Percentiles rank a stretch among this genome's conserved stretches.
These are phyloP conservation scores for Polyplosphaeria fusca DNA, from an alignment of 495 filamentous ascomycete genomes.

Conservation along the genomic window DNA sequence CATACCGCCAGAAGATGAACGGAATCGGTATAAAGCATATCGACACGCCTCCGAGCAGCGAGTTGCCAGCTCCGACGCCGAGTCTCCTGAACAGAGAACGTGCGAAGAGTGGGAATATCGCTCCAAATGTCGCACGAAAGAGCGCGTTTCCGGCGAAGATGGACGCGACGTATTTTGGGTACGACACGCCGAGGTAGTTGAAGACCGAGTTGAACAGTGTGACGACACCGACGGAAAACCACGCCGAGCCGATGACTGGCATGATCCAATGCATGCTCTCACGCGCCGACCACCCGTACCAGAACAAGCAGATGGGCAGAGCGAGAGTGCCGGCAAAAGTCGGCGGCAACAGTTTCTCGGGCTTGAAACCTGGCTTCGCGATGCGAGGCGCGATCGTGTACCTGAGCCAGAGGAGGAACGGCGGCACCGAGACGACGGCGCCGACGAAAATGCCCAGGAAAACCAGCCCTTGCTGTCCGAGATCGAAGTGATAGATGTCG, in stretches of 20 bases:
- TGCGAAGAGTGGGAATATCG: not conserved
- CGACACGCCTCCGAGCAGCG: not conserved
- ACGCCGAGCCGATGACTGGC: conserved; percentile 27
- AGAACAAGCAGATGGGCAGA: conserved; percentile 34
- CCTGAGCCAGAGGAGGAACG: not conserved
- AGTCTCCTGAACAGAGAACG: not conserved
- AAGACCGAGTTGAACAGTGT: not conserved
- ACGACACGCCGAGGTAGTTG: not conserved
- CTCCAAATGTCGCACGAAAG: not conserved
- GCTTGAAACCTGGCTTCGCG: not conserved
- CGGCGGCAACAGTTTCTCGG: not conserved
- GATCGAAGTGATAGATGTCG: conserved; percentile 64
- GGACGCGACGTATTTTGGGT: not conserved
- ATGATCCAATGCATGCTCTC: conserved; percentile 28
- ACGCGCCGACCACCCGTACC: conserved; percentile 37
- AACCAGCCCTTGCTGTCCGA: conserved; percentile 58
- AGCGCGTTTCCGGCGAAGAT: not conserved
- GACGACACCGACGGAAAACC: not conserved
- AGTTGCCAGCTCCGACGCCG: not conserved
- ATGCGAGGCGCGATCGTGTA: not conserved
- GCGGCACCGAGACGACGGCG: conserved; percentile 51
- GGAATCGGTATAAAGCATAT: not conserved
- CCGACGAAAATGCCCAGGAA: conserved; percentile 59
- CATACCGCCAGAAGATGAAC: conserved; percentile 9
- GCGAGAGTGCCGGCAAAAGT: not conserved